phyloP scores from a whole-genome alignment of 2,329 filamentous ascomycete genomes.

The Rhytidhysteron rufulum region DNA sequence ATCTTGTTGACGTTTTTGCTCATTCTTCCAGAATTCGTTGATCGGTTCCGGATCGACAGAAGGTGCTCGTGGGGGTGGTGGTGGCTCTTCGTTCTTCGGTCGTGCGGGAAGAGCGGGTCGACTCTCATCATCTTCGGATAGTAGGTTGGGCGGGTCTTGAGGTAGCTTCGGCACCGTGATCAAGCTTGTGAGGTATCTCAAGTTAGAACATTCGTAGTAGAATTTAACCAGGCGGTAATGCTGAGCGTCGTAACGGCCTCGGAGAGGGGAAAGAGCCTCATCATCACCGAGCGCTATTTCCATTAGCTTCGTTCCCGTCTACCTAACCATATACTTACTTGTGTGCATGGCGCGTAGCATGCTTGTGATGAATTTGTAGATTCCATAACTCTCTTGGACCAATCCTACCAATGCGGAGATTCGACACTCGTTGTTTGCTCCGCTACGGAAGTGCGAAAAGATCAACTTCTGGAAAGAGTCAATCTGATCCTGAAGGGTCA shows the following conservation, averaged over 20 bases:
- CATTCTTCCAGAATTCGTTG: conserved; percentile 95
- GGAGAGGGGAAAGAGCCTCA: conserved; percentile 83
- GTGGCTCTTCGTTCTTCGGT: conserved; percentile 64
- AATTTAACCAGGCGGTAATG: conserved; percentile 96
- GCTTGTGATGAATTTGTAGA: conserved; percentile 99
- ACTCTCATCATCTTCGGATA: conserved; percentile 73
- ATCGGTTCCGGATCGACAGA: conserved; percentile 88
- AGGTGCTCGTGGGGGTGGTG: conserved; percentile 58
- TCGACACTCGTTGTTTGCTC: conserved; percentile 91
- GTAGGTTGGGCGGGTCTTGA: conserved; percentile 85
- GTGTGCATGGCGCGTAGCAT: conserved; percentile 98
- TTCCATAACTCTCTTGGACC: conserved; percentile 96
- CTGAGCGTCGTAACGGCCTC: conserved; percentile 87
- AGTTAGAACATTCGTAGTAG: conserved; percentile 98
- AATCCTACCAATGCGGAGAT: conserved; percentile 91
- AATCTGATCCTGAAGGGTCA: conserved; percentile 96
- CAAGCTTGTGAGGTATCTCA: conserved; percentile 91
- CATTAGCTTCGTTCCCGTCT: conserved; percentile 6
- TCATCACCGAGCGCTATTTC: conserved; percentile 78
- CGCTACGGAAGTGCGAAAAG: conserved; percentile 90
- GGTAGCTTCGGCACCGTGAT: conserved; percentile 96
- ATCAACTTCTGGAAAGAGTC: conserved; percentile 98
- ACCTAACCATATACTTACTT: conserved; percentile 53
- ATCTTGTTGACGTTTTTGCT: conserved; percentile 84
- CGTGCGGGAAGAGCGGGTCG: conserved; percentile 78